Percentiles rank a stretch among this genome's conserved stretches.
phyloP scores from a whole-genome alignment of 176 grass and related monocot species.

The Oryza brachyantha region DNA sequence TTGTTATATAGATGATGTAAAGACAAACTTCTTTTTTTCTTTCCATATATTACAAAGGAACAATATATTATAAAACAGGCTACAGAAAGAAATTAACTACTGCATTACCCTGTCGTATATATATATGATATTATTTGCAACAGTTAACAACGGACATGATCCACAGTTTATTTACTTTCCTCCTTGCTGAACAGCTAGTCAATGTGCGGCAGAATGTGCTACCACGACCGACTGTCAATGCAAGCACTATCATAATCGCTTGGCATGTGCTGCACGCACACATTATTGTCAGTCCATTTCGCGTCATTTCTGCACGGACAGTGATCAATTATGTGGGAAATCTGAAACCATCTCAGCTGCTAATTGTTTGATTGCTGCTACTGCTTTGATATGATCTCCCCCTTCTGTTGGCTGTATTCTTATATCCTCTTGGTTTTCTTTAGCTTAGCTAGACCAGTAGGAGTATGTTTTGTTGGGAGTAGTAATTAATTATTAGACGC shows the following conservation, averaged over 20 bases:
- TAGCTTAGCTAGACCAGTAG: neutral
- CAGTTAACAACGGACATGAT: too few relatives aligned
- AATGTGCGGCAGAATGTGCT: neutral
- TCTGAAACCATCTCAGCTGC: neutral
- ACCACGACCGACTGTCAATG: neutral
- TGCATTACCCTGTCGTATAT: too few relatives aligned
- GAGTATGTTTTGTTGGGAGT: too few relatives aligned
- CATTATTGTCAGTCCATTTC: neutral
- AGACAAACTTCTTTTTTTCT: neutral
- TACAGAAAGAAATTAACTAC: too few relatives aligned
- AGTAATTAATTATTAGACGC: neutral
- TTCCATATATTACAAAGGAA: too few relatives aligned
- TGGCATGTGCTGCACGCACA: neutral
- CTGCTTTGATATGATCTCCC: neutral
- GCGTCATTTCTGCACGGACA: neutral
- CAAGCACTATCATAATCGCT: neutral
- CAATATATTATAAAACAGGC: too few relatives aligned
- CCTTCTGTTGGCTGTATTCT: neutral
- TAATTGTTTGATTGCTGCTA: neutral
- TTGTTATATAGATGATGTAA: too few relatives aligned
- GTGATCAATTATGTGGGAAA: neutral
- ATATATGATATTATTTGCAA: too few relatives aligned
- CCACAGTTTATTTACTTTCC: too few relatives aligned
- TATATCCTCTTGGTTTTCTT: neutral
- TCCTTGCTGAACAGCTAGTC: too few relatives aligned